These are phyloP conservation scores for Leptoxyphium fumago DNA, from an alignment of 2,329 filamentous ascomycete genomes.

Conservation along the genomic window DNA sequence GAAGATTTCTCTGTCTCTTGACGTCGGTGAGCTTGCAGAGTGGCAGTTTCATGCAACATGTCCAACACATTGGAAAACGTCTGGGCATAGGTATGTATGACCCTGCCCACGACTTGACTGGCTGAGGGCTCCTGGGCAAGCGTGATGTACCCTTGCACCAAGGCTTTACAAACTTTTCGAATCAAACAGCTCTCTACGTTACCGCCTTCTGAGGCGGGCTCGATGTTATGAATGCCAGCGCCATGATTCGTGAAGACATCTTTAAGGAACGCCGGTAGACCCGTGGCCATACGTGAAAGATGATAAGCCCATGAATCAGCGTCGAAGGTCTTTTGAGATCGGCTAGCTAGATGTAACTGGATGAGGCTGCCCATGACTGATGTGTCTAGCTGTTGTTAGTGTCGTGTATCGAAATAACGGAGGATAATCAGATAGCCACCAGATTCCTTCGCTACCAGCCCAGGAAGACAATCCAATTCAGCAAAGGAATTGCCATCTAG, in stretches of 20 bases:
- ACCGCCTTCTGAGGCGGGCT: background rate
- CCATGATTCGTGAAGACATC: background rate
- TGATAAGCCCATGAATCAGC: constrained; percentile 12
- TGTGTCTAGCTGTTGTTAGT: too few relatives aligned
- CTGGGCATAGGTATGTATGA: constrained; percentile 17
- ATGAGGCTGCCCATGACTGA: constrained; percentile 14
- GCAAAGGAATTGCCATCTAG: too few relatives aligned
- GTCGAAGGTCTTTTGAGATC: constrained; percentile 6
- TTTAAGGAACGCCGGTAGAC: constrained; percentile 10
- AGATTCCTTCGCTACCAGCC: too few relatives aligned
- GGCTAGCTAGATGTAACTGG: constrained; percentile 14
- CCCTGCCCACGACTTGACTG: constrained; percentile 7
- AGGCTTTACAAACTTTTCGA: background rate
- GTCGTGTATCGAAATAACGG: too few relatives aligned
- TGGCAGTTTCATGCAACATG: constrained; percentile 16
- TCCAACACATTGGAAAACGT: constrained; percentile 24
- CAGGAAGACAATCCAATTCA: too few relatives aligned
- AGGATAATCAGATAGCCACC: too few relatives aligned
- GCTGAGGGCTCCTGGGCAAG: constrained; percentile 7
- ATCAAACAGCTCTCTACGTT: background rate
- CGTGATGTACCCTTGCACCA: constrained; percentile 7
- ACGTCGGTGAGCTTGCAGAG: background rate
- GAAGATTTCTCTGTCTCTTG: too few relatives aligned
- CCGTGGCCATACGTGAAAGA: constrained; percentile 11
- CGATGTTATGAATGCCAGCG: background rate